Evolutionary conservation across 805 yeast genomes (phyloP), one percentile per base, ranked within the genome.

Genomic region (Lipomyces starkeyi): DNA sequence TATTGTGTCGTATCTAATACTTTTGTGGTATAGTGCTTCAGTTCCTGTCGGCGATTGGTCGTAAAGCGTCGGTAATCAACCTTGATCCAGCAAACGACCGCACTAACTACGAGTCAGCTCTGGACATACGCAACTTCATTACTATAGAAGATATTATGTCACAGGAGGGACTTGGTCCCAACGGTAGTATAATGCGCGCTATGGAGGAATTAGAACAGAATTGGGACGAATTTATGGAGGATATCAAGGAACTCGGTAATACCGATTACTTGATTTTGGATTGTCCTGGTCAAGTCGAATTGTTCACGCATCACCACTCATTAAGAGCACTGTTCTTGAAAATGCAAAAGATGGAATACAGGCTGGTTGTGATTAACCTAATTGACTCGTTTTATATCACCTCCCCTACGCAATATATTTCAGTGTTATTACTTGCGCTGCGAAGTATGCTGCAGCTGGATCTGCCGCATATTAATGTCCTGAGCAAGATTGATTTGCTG

Each of bases 271-370:
- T 91, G 14, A 82, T 91, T 2, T 89, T 91, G 78, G 96, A 91
- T 75, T 90, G 95, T 75, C 97, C 98, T 0, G 99, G 99, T 1
- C 99, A 95, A 77, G 95, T 93, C 0, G 99, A 95, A 77, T 83
- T 95, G 17, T 95, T 91, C 79, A 95, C 99, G 2, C 96, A 91
- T 75, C 97, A 91, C 74, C 85, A 88, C 0, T 88, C 97, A 0
- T 80, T 96, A 56, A 84, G 83, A 55, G 82, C 82, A 62, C 89
- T 95, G 4, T 91, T 93, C 78, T 84, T 85, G 69, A 83, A 77
- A 59, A 80, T 95, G 58, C 88, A 87, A 67, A 87, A 87, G 61
- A 84, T 85, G 20, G 93, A 88, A 69, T 84, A 91, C 73, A 82
- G 98, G 62, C 57, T 66, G 6, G 71, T 71, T 14, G 97, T 94